Evolutionary conservation across 208 protist genomes (phyloP).

Genomic region (Acanthamoeba castellanii): DNA sequence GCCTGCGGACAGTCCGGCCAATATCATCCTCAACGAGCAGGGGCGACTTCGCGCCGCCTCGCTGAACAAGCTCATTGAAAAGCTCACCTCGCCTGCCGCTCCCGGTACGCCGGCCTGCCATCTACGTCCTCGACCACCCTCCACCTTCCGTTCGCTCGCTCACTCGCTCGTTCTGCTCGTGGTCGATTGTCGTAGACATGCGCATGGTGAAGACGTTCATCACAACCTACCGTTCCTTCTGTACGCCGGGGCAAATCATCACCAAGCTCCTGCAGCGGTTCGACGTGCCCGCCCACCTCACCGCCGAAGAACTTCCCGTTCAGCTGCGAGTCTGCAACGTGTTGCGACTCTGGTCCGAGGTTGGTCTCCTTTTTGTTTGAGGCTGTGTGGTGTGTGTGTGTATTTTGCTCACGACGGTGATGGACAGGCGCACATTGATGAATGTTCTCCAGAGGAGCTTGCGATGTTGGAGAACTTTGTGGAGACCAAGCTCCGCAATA

Average conservation of each 20-base stretch:
- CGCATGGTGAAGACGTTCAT: slow-evolving; percentile 80
- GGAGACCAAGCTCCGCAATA: slow-evolving; percentile 20
- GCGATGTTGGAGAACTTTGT: not conserved
- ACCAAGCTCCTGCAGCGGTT: slow-evolving; percentile 75
- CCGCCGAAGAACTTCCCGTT: slow-evolving; percentile 66
- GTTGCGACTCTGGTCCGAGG: slow-evolving; percentile 82
- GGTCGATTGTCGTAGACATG: slow-evolving; percentile 46
- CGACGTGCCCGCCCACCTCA: slow-evolving; percentile 66
- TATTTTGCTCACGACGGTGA: not conserved
- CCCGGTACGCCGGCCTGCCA: slow-evolving; percentile 9
- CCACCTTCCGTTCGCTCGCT: not conserved
- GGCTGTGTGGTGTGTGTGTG: no score
- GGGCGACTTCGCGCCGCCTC: slow-evolving; percentile 31
- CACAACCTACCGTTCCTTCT: slow-evolving; percentile 81
- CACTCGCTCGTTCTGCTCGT: not conserved
- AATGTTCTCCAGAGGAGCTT: not conserved
- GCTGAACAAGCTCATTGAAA: slow-evolving; percentile 71
- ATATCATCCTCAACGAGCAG: slow-evolving; percentile 75
- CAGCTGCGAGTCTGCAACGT: slow-evolving; percentile 82
- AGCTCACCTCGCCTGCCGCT: slow-evolving; percentile 50
- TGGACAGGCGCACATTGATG: slow-evolving; percentile 30
- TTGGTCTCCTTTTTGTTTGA: not conserved
- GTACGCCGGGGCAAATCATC: slow-evolving; percentile 74
- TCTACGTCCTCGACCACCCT: not conserved
- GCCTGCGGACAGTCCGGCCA: slow-evolving; percentile 73